These are phyloP conservation scores for Boletus reticuloceps DNA, from an alignment of 768 basidiomycete species.

Conservation along the genomic window DNA sequence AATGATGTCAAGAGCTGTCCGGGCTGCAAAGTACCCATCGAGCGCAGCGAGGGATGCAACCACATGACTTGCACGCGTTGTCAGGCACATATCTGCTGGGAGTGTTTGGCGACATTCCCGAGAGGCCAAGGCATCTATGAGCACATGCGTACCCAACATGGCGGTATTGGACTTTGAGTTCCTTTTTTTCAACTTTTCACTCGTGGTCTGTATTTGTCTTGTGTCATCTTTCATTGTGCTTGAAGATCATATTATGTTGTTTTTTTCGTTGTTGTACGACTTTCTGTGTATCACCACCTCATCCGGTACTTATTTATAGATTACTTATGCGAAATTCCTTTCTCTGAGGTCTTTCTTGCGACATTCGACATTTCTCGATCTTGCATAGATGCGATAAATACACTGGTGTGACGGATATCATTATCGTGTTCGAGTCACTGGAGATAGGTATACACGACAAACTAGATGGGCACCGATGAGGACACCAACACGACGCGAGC, in stretches of 20 bases:
- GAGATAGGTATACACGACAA: conserved; percentile 39
- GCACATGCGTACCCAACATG: conserved; percentile 71
- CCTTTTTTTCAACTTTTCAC: background rate
- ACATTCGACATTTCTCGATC: background rate
- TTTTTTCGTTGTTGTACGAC: conserved; percentile 15
- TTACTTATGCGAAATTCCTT: conserved; percentile 18
- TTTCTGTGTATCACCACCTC: background rate
- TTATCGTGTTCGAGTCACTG: conserved; percentile 10
- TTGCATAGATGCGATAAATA: conserved; percentile 23
- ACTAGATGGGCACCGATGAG: conserved; percentile 24
- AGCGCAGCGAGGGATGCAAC: conserved; percentile 75
- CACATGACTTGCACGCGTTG: conserved; percentile 79
- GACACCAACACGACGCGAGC: background rate
- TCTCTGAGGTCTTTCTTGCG: background rate
- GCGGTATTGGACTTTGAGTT: conserved; percentile 50
- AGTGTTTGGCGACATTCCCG: conserved; percentile 69
- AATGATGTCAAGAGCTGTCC: conserved; percentile 77
- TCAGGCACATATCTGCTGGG: conserved; percentile 79
- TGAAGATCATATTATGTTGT: background rate
- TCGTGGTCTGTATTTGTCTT: background rate
- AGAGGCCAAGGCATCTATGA: conserved; percentile 69
- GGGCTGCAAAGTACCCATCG: conserved; percentile 66
- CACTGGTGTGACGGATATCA: background rate
- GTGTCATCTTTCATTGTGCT: conserved; percentile 7
- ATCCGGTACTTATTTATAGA: conserved; percentile 19